These are phyloP conservation scores for Arbutus unedo DNA, from an alignment of 148 eudicot genomes.

Conservation along the genomic window DNA sequence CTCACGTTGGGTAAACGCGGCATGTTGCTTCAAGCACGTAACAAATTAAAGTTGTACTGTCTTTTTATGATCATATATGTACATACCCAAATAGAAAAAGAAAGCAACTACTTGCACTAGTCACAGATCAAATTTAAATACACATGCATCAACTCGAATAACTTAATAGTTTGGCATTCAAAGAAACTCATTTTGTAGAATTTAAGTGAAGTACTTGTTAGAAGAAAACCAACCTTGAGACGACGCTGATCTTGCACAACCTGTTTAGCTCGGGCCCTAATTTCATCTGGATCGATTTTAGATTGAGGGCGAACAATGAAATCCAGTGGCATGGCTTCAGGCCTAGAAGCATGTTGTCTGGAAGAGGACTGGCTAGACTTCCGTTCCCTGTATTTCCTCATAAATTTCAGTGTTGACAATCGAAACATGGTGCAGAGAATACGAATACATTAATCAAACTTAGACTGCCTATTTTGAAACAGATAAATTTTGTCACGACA, in stretches of 20 bases:
- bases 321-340: slow-evolving; percentile 96
- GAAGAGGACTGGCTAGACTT: slow-evolving; percentile 72
- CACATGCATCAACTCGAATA: neutral
- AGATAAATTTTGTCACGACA: neutral
- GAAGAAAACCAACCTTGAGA: slow-evolving; percentile 50
- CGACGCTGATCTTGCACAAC: slow-evolving; percentile 75
- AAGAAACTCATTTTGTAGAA: neutral
- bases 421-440: neutral
- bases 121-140: neutral
- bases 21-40: neutral
- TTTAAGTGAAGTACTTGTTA: neutral
- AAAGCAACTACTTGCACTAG: neutral
- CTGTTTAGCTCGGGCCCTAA: slow-evolving; percentile 84
- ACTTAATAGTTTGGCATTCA: neutral
- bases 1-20: no score
- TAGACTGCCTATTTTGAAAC: neutral
- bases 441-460: neutral
- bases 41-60: neutral
- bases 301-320: slow-evolving; percentile 91
- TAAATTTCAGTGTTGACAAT: slow-evolving; percentile 13
- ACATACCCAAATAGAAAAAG: neutral
- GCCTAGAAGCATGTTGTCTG: slow-evolving; percentile 71
- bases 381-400: slow-evolving; percentile 42
- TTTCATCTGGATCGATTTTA: slow-evolving; percentile 90
- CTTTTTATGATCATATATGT: neutral